Conservation (phyloP, 306 rosid species). For the Medicago arabica region DNA sequence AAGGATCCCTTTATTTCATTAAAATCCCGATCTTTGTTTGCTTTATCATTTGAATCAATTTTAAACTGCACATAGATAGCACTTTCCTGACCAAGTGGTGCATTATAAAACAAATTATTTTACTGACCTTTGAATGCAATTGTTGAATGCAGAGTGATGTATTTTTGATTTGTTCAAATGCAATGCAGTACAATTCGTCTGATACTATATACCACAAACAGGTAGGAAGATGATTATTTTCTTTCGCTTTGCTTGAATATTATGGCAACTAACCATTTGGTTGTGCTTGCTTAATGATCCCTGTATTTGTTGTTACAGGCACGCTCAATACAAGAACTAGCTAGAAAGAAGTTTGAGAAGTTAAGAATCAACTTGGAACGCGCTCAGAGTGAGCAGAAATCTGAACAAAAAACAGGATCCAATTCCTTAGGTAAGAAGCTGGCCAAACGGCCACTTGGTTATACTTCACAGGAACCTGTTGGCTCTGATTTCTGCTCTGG, state of each 20-base stretch:
- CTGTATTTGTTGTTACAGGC: constrained; percentile 64
- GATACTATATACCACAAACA: constrained; percentile 95
- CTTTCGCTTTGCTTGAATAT: constrained; percentile 9
- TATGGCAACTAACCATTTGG: constrained; percentile 24
- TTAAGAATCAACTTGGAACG: constrained; percentile 61
- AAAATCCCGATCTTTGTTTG: constrained; percentile 34
- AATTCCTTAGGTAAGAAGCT: constrained; percentile 74
- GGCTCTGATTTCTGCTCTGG: constrained; percentile 96
- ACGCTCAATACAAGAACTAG: constrained; percentile 89
- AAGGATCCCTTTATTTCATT: constrained; percentile 2
- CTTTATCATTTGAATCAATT: constrained; percentile 25
- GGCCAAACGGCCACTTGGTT: constrained; percentile 67
- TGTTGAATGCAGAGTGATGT: constrained; percentile 82
- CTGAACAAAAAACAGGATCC: constrained; percentile 69
- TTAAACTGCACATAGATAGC: background rate
- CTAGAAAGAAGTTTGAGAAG: constrained; percentile 84
- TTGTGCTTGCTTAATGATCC: constrained; percentile 35
- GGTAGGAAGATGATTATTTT: constrained; percentile 53
- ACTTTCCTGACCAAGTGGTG: constrained; percentile 19
- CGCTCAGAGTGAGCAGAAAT: constrained; percentile 74
- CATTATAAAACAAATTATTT: constrained; percentile 26
- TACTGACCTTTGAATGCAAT: constrained; percentile 42
- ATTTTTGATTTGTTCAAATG: constrained; percentile 88
- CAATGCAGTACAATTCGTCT: constrained; percentile 91
- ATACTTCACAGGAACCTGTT: constrained; percentile 78